Evolutionary conservation across 805 yeast genomes (phyloP), one percentile per base, ranked within the genome.

Genomic region (Torulaspora microellipsoides): DNA sequence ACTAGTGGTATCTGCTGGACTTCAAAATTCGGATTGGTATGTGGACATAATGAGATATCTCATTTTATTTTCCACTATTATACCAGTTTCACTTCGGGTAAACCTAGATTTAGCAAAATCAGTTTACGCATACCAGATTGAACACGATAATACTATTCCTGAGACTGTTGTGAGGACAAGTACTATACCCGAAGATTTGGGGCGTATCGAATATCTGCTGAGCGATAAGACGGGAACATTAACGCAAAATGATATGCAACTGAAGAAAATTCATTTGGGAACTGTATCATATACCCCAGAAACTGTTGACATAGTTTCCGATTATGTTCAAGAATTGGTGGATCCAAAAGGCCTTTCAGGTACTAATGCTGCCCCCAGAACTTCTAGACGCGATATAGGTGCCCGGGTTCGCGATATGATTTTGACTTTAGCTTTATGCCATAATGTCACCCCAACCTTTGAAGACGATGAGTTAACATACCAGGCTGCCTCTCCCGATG

Each of bases 401-500:
- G 62, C 74, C 13, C 73, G 86, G 51, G 95, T 90, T 6, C 75
- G 90, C 54, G 96, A 89, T 57, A 70, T 93, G 49, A 78, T 89
- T 1, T 65, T 80, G 0, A 85, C 96, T 1, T 71, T 93, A 39
- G 95, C 98, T 0, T 69, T 91, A n/a, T 93, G 99, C 64, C 99
- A 93, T 64, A 89, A 89, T 54, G 99, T 93, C 25, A 95, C 99
- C 0, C 99, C 99, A 1, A 81, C 95, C 0, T 77, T 81, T 52
- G 93, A 83, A 45, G 86, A 82, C 51, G 88, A 85, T 23, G 80
- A 72, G 45, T 62, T 81, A 12, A 76, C 88, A 2, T 93, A 90
- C 62, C 99, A 93, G 66, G 99, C 99, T 0, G 97, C 98, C 0
- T 90, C 97, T 0, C 99, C 99, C 0, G 99, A 93, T 69, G 99